Evolutionary conservation across 208 protist genomes (phyloP).

Genomic region (Naegleria fowleri): DNA sequence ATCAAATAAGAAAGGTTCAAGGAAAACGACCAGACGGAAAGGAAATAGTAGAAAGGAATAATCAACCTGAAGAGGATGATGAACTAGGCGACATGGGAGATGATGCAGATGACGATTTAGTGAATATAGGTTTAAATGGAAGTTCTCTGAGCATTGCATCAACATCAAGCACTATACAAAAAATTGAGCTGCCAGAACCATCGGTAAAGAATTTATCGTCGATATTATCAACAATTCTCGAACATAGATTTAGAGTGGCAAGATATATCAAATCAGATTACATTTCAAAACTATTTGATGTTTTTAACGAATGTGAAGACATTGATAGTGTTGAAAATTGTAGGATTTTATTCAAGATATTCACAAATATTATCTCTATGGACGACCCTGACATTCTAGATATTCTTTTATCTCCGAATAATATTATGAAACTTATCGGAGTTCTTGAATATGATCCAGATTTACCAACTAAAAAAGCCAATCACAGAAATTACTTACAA

Average conservation of each 20-base stretch:
- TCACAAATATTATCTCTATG: not conserved
- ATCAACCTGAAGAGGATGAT: not conserved
- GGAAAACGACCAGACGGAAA: constrained; percentile 8
- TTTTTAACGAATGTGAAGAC: constrained; percentile 4
- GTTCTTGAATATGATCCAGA: constrained; percentile 23
- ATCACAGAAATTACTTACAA: constrained; percentile 26
- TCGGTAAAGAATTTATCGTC: not conserved
- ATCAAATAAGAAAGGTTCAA: constrained; percentile 12
- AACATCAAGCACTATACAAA: not conserved
- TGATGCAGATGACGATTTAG: not conserved
- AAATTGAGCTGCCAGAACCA: constrained; percentile 7
- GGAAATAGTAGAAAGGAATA: not conserved
- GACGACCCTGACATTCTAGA: not conserved
- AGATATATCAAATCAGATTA: not conserved
- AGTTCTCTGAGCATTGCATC: not conserved
- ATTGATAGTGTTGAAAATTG: not conserved
- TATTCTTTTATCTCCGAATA: not conserved
- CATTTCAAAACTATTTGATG: not conserved
- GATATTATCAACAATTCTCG: not conserved
- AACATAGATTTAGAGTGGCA: not conserved
- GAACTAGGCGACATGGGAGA: not conserved
- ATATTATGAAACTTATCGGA: constrained; percentile 18
- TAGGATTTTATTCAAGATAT: constrained; percentile 11
- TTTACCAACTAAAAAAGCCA: not conserved
- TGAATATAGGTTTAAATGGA: not conserved